Evolutionary conservation across 352 stramenopile genomes (phyloP).

Genomic region (Phytophthora boehmeriae): DNA sequence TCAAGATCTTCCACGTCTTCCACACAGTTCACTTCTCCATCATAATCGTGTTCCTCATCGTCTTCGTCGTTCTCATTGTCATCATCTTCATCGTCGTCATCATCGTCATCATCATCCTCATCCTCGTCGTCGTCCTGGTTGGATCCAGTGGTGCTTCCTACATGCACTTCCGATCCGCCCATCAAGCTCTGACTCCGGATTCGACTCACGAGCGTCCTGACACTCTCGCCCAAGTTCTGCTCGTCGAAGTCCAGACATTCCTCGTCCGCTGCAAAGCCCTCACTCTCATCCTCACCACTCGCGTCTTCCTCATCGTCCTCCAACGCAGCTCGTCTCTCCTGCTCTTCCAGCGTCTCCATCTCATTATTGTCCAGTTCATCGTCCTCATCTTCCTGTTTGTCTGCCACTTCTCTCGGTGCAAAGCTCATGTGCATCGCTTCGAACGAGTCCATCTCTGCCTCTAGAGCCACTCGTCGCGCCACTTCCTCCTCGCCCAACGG

Average conservation of each 20-base stretch:
- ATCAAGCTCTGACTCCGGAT: conserved; percentile 55
- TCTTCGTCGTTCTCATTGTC: conserved; percentile 3
- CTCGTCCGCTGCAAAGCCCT: conserved; percentile 11
- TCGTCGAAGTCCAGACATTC: conserved; percentile 54
- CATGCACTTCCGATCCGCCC: conserved; percentile 18
- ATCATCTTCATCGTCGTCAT: conserved; percentile 10
- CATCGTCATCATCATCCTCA: conserved; percentile 8
- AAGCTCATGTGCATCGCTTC: conserved; percentile 37
- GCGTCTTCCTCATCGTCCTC: conserved; percentile 20
- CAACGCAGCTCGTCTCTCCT: conserved; percentile 29
- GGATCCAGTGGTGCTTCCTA: conserved; percentile 19
- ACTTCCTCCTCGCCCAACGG: conserved; percentile 36
- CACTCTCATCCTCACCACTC: neutral
- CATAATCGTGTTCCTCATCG: conserved; percentile 3
- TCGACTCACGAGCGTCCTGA: conserved; percentile 52
- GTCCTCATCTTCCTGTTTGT: conserved; percentile 30
- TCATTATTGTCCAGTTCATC: conserved; percentile 37
- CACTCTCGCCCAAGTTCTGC: conserved; percentile 45
- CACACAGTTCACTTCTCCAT: conserved; percentile 15
- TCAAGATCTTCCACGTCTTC: conserved; percentile 24
- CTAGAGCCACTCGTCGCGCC: conserved; percentile 23
- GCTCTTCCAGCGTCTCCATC: conserved; percentile 41
- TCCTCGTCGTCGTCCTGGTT: conserved; percentile 49
- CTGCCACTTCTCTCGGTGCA: conserved; percentile 10
- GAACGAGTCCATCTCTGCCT: conserved; percentile 31